These are phyloP conservation scores for Gossypium thurberi DNA, from an alignment of 345 rosid species.

Conservation along the genomic window DNA sequence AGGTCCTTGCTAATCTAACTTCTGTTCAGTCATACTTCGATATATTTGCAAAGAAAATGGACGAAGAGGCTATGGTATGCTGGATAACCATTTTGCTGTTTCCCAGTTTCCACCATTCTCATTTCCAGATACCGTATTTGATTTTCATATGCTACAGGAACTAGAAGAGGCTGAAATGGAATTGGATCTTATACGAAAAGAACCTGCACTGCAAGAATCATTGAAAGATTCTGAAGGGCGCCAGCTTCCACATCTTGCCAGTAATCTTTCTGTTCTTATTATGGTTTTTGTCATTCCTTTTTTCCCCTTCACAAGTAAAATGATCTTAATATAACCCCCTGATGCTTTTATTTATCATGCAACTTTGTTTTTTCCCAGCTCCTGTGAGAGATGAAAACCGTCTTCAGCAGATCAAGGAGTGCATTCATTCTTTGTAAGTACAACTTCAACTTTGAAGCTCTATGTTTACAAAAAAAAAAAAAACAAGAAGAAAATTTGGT, in stretches of 20 bases:
- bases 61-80: conserved; percentile 51
- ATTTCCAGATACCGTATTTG: conserved; percentile 1
- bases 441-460: background rate
- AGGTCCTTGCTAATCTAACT: conserved; percentile 65
- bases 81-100: background rate
- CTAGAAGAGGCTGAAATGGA: conserved; percentile 75
- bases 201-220: conserved; percentile 27
- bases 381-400: conserved; percentile 37
- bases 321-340: background rate
- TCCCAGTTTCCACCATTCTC: conserved; percentile 8
- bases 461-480: background rate
- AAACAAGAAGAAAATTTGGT: background rate
- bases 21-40: conserved; percentile 63
- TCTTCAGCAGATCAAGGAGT: conserved; percentile 66
- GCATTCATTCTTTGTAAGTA: conserved; percentile 51
- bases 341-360: background rate
- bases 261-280: conserved; percentile 23
- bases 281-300: background rate
- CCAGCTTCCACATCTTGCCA: conserved; percentile 25
- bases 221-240: conserved; percentile 23
- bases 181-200: conserved; percentile 51
- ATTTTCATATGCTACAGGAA: conserved; percentile 35
- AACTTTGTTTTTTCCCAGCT: conserved; percentile 32
- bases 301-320: background rate
- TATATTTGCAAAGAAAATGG: conserved; percentile 41